These are phyloP conservation scores for Pseudocohnilembus persalinus DNA, from an alignment of 169 alveolate species.

Conservation along the genomic window DNA sequence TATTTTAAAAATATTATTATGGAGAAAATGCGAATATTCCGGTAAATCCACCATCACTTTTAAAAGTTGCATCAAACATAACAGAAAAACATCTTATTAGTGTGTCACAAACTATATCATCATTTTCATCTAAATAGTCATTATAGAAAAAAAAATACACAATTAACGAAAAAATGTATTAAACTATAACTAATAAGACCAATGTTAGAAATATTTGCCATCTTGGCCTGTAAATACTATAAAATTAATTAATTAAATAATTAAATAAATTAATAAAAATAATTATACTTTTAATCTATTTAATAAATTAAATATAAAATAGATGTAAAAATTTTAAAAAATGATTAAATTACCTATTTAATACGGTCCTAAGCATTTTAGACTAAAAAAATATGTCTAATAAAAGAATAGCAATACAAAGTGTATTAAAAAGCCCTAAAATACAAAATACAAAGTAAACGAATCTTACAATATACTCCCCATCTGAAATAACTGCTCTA, in stretches of 20 bases:
- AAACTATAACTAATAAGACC: not conserved
- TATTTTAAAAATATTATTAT: not conserved
- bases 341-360: not conserved
- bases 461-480: not conserved
- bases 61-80: conserved; percentile 31
- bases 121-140: not conserved
- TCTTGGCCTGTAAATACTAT: conserved; percentile 13
- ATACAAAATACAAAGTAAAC: not conserved
- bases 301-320: too few relatives aligned
- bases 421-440: not conserved
- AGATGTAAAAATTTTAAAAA: too few relatives aligned
- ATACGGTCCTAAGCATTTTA: not conserved
- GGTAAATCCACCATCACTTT: conserved; percentile 43
- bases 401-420: conserved; percentile 6
- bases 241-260: too few relatives aligned
- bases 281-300: too few relatives aligned
- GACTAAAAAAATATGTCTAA: not conserved
- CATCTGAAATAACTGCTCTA: not conserved
- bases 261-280: too few relatives aligned
- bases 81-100: conserved; percentile 13
- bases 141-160: not conserved
- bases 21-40: conserved; percentile 5
- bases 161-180: conserved; percentile 6
- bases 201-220: not conserved
- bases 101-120: conserved; percentile 6